phyloP scores from a whole-genome alignment of 139 green algal species.

The Nannochloris sp. region DNA sequence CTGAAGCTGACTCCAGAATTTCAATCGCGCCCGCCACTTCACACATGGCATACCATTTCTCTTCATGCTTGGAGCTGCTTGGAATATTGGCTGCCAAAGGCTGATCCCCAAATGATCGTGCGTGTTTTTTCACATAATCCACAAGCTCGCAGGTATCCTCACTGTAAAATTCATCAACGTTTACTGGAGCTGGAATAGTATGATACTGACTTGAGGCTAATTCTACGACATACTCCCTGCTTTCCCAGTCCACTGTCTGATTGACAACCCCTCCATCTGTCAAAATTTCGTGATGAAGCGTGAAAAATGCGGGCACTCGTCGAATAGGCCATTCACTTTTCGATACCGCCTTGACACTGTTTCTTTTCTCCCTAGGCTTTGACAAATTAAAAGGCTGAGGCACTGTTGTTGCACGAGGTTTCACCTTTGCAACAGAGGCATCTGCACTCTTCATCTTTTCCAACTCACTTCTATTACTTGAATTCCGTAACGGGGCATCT shows the following conservation, averaged over 20 bases:
- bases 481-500: neutral
- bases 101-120: neutral
- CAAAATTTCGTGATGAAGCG: constrained; percentile 18
- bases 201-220: neutral
- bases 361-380: neutral
- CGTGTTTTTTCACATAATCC: neutral
- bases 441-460: neutral
- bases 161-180: neutral
- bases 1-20: neutral
- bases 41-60: constrained; percentile 6
- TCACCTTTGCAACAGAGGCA: neutral
- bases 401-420: neutral
- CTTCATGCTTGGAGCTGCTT: neutral
- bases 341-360: neutral
- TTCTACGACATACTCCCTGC: neutral
- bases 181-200: neutral
- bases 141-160: neutral
- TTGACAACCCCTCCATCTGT: constrained; percentile 13
- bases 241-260: constrained; percentile 17
- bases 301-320: constrained; percentile 14
- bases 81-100: neutral
- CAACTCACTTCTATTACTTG: neutral
- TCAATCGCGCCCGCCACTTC: neutral
- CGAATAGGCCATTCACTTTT: constrained; percentile 8
- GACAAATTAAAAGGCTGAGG: constrained; percentile 8